Evolutionary conservation across 345 rosid species (phyloP), one percentile per base, ranked within the genome.

Genomic region (Eucalyptus regnans): DNA sequence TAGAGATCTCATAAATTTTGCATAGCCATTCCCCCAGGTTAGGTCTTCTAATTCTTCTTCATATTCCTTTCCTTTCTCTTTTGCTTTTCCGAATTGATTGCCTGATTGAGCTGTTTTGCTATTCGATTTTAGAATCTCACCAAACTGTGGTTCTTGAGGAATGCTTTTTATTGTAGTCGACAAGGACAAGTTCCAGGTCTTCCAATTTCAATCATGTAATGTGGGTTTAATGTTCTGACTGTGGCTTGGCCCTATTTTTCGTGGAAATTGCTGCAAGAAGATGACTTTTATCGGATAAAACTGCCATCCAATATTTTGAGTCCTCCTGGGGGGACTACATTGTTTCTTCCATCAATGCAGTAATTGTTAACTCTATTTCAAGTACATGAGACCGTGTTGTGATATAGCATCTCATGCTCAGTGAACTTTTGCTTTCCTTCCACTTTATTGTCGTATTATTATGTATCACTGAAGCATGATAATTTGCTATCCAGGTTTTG

Each of bases 201-300:
- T 64, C 41, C 41, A n/a, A 64, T 7, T 64, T n/a, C 33, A 64
- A 64, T 64, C 20, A 15, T 14, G 76, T 64, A 2, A n/a, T n/a
- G 37, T 14, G 33, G 3, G 20, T 29, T 50, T 93, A 56, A 62
- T 50, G 50, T 50, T 87, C 49, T 48, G 12, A 25, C 83, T 22
- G 85, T 93, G 83, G 29, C 85, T 9, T 41, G 83, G 62, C 44
- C 76, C 80, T 50, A 22, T 86, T 81, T 86, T 52, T 86, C 90
- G 93, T 91, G 95, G 99, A 95, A 92, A 64, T 92, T 98, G 92
- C 88, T 97, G 83, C 89, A 93, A 88, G 96, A 29, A 23, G 99
- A 98, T 92, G 98, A 95, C 89, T 96, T 97, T 91, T 97, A 96
- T 89, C 92, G 93, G 91, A 98, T 98, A 89, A 95, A 98, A 89